These are phyloP conservation scores for Hypoxylon subgilvum DNA, from an alignment of 495 filamentous ascomycete genomes.

Conservation along the genomic window DNA sequence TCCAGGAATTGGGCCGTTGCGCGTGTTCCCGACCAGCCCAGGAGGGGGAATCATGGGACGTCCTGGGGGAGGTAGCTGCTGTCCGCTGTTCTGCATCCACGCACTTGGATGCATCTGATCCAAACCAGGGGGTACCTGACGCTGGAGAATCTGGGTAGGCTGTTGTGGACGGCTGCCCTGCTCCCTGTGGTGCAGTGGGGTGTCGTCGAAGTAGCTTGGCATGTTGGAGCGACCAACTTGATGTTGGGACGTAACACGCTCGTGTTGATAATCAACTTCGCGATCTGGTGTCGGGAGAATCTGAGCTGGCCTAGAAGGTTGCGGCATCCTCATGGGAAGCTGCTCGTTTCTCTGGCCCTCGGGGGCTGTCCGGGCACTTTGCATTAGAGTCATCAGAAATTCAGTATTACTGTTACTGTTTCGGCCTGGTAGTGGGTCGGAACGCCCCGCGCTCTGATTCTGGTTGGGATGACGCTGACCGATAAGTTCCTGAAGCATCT, in stretches of 20 bases:
- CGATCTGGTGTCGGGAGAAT: constrained; percentile 49
- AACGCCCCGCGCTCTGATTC: constrained; percentile 38
- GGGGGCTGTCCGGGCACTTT: constrained; percentile 49
- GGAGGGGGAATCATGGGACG: constrained; percentile 61
- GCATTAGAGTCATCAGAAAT: constrained; percentile 64
- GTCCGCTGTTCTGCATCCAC: constrained; percentile 50
- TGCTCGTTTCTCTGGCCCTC: constrained; percentile 54
- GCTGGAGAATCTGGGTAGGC: constrained; percentile 63
- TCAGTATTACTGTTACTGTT: constrained; percentile 57
- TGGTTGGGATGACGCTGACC: constrained; percentile 57
- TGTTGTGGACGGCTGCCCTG: constrained; percentile 49
- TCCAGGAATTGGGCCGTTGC: constrained; percentile 50
- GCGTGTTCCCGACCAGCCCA: constrained; percentile 52
- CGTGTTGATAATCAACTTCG: constrained; percentile 50
- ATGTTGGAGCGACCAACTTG: constrained; percentile 39
- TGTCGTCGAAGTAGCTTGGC: constrained; percentile 52
- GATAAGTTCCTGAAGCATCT: constrained; percentile 59
- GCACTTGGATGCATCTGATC: constrained; percentile 53
- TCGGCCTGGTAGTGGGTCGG: constrained; percentile 45
- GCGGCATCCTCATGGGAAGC: constrained; percentile 45
- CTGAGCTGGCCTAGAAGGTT: constrained; percentile 45
- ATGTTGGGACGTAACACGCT: constrained; percentile 39
- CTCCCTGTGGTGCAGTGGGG: constrained; percentile 49
- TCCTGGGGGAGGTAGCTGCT: constrained; percentile 48
- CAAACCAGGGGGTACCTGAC: constrained; percentile 57